Base-by-base conservation (phyloP, 2,329 filamentous ascomycete species). In the Macrophomina phaseolina region DNA sequence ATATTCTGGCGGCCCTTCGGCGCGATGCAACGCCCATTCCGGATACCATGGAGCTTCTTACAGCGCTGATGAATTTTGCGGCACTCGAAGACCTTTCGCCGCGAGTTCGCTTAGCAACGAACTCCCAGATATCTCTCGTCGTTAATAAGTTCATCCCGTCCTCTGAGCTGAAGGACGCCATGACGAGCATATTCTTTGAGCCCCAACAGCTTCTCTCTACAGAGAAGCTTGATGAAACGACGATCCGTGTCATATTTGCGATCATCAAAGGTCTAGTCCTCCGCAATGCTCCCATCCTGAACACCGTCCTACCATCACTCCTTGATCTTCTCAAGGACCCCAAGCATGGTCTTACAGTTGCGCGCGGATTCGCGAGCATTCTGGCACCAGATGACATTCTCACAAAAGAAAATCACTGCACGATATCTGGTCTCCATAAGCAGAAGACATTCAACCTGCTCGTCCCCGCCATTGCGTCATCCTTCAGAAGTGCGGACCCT, bases 401-500 rank as follows among this genome's bases (percentile, higher is more conserved):
- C 42, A 87, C 82, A 12, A 83, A 86, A 68, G 77, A 82, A 45
- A 90, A 90, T 70, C 84, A 87, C 68, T 89, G 87, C 68, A 82
- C 83, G 18, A 84, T 90, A 45, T 85, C 88, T 3, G 81, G 87
- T 3, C 80, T 91, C 2, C 84, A 86, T 70, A 89, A 88, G 72
- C 89, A 91, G 71, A 87, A 86, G 68, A 82, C 86, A 48, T 90
- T 91, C 77, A 83, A 82, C 36, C 84, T 87, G 16, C 80, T 88
- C 4, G 80, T 87, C 2, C 87, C 88, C 0, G 76, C 82, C 36
- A 85, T 90, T 60, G 83, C 85, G 4, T 76, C 81, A 32, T 79
- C 81, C 3, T 87, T 89, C 73, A 82, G 81, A 66, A 76, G 76
- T 18, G 80, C 82, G 7, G 75, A 77, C 36, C 67, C 72, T 66